These are phyloP conservation scores for Tuber melanosporum DNA, from an alignment of 495 filamentous ascomycete species.

Conservation along the genomic window DNA sequence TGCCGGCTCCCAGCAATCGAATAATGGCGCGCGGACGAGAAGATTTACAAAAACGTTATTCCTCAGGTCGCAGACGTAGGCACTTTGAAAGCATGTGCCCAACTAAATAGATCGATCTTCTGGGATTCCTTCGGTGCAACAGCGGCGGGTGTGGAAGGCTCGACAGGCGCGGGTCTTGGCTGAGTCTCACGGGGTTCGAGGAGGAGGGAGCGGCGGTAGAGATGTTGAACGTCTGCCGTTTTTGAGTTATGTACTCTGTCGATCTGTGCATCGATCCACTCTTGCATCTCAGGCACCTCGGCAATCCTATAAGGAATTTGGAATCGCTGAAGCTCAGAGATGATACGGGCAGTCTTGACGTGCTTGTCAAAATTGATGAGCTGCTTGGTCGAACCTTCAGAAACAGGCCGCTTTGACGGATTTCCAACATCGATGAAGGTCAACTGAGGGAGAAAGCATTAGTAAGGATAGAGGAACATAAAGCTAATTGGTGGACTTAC, in stretches of 20 bases:
- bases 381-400: constrained; percentile 48
- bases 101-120: constrained; percentile 54
- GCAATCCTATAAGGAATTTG: constrained; percentile 86
- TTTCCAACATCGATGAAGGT: constrained; percentile 92
- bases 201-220: constrained; percentile 77
- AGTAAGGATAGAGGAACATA: not conserved
- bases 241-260: constrained; percentile 72
- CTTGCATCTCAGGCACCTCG: constrained; percentile 82
- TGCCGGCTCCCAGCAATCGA: not conserved
- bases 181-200: constrained; percentile 73
- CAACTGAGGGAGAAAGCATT: constrained; percentile 44
- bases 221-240: constrained; percentile 71
- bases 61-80: constrained; percentile 40
- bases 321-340: constrained; percentile 93
- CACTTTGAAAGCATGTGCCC: constrained; percentile 50
- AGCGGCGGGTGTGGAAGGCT: constrained; percentile 30
- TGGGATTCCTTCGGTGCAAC: constrained; percentile 32
- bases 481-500: constrained; percentile 46
- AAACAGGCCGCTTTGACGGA: constrained; percentile 62
- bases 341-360: constrained; percentile 85
- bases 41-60: constrained; percentile 8
- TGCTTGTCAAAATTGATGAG: constrained; percentile 99
- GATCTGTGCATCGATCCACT: constrained; percentile 85
- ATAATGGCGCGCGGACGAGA: constrained; percentile 13
- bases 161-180: constrained; percentile 50